Evolutionary conservation across 306 rosid genomes (phyloP).

Genomic region (Dryas octopetala): DNA sequence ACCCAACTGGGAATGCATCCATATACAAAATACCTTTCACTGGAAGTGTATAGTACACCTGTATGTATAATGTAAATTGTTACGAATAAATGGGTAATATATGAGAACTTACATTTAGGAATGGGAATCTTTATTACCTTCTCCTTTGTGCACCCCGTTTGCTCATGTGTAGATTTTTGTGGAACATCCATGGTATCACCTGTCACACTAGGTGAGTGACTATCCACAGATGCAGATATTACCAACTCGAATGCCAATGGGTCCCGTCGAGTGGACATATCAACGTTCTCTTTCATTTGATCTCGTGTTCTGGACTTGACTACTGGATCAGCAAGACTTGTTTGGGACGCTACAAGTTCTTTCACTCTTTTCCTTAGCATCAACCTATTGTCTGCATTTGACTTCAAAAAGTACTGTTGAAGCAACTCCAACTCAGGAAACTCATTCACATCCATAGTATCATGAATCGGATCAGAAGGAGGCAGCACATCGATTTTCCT

Average conservation of each 20-base stretch:
- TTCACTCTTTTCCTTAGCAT: constrained; percentile 18
- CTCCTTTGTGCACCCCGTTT: constrained; percentile 5
- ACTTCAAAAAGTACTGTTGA: constrained; percentile 8
- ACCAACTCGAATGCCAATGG: not conserved
- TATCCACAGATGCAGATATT: not conserved
- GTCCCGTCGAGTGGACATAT: not conserved
- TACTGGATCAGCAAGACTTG: constrained; percentile 13
- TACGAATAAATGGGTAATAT: not conserved
- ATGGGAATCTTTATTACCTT: constrained; percentile 10
- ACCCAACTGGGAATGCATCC: constrained; percentile 5
- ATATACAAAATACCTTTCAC: not conserved
- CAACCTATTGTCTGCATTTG: constrained; percentile 15
- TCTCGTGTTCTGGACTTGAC: constrained; percentile 8
- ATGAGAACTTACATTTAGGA: not conserved
- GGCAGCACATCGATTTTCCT: constrained; percentile 8
- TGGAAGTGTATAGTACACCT: constrained; percentile 1
- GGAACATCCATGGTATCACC: constrained; percentile 1
- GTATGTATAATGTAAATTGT: not conserved
- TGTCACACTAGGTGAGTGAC: not conserved
- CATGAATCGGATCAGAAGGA: not conserved
- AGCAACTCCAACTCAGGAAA: constrained; percentile 26
- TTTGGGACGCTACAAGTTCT: constrained; percentile 11
- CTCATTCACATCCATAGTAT: constrained; percentile 4
- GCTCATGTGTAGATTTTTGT: constrained; percentile 3
- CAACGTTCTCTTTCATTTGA: constrained; percentile 13